Percentiles rank a stretch among this genome's conserved stretches.
Conservation (phyloP, 805 yeast species). For the Candida rishiriensis region DNA sequence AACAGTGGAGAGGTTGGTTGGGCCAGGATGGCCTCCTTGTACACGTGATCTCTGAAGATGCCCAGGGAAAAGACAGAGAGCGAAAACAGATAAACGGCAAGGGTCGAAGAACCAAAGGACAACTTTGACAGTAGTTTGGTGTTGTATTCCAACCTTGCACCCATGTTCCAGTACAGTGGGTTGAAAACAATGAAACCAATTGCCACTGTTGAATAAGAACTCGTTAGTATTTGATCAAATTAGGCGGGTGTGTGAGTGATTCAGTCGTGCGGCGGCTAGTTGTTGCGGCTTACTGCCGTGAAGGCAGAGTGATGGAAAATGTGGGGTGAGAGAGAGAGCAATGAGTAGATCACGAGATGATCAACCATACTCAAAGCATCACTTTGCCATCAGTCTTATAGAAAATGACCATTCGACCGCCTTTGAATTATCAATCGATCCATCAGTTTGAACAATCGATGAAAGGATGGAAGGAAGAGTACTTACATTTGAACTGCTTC, state of each 20-base stretch:
- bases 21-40: conserved; percentile 61
- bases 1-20: conserved; percentile 67
- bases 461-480: not conserved
- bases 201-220: conserved; percentile 33
- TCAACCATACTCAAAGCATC: too few species aligned
- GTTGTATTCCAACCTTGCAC: conserved; percentile 81
- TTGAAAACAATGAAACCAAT: conserved; percentile 76
- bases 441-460: too few species aligned
- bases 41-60: conserved; percentile 69
- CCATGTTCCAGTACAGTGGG: conserved; percentile 94
- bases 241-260: too few species aligned
- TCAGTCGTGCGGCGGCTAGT: too few species aligned
- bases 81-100: conserved; percentile 86
- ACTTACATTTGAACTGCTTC: conserved; percentile 16
- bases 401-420: too few species aligned
- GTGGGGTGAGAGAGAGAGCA: not conserved
- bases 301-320: not conserved
- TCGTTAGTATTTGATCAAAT: conserved; percentile 3
- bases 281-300: too few species aligned
- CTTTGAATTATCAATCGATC: too few species aligned
- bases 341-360: not conserved
- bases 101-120: conserved; percentile 56
- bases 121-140: conserved; percentile 72
- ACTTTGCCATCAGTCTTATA: too few species aligned
- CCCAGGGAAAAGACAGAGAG: conserved; percentile 81